Evolutionary conservation across 352 stramenopile species (phyloP), one percentile per base, ranked within the genome.

Genomic region (Pythium dissimile): DNA sequence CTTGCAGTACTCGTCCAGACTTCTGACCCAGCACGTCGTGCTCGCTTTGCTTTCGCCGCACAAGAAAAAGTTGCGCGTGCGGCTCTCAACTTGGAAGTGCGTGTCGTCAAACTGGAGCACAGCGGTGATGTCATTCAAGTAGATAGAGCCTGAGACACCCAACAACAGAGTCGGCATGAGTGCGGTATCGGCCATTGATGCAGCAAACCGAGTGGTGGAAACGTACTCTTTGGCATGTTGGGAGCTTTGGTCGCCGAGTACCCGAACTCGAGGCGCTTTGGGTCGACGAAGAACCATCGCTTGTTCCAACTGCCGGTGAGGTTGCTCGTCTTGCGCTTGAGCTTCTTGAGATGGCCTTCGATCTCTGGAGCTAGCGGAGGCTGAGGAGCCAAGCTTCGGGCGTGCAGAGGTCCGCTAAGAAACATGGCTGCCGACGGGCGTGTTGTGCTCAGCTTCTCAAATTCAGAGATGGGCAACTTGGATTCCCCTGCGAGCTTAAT

Each of bases 281-380:
- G 65, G 49, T 94, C 82, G 24, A 94, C 80, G 35, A 89, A 94
- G 70, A 94, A 94, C 84, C 80, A 94, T 27, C 84, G 80, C 59
- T 86, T 89, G 76, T 91, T 94, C 82, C 80, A 94, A 55, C 84
- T 88, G 2, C 80, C 80, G 21, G 70, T 77, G 34, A 88, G 39
- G 63, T 77, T 91, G 64, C 72, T 87, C 6, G 84, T 91, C 57
- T 92, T 92, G 47, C 84, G 84, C 67, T 94, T 94, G 51, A 94
- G 77, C 59, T 94, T 92, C 66, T 92, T 90, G n/a, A 94, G 67
- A 45, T 81, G 91, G 16, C 84, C 84, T 62, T 94, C 82, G 56
- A 92, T 91, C 67, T 92, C 80, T 1, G 84, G 84, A 15, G 82
- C 73, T 27, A 76, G 48, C 0, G 80, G 80, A 12, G 79, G 59